Evolutionary conservation across 23 red algal species (phyloP), one percentile per base, ranked within the genome.

Genomic region (Cyanidium caldarium): DNA sequence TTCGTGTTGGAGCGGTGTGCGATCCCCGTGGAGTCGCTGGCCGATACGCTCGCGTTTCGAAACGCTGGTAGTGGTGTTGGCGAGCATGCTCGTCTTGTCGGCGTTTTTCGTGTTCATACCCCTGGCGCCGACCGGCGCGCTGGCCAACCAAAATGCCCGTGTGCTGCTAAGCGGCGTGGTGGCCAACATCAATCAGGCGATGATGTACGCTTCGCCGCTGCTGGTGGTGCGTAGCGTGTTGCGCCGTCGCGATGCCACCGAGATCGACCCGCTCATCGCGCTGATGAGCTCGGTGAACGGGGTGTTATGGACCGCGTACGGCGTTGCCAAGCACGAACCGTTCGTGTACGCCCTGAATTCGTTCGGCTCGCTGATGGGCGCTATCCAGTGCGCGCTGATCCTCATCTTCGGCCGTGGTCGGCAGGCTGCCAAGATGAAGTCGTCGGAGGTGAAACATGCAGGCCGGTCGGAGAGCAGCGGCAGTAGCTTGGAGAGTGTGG

Each of bases 271-370:
- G 0, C 23, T 17, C 38, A 31, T 75, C 16, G 46, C 45, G 36
- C 29, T 61, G 12, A 75, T 75, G 70, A 46, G 37, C 30, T 23
- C 26, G 33, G 42, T 75, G 12, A 75, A 75, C 58, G 70, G 70
- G 43, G 43, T 39, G 1, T 38, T 75, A 39, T 75, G 70, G 70
- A 75, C 70, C 37, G 35, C 58, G 2, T 75, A 75, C 40, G 70
- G 70, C 2, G 38, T 75, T 46, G 70, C 70, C 34, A 37, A 61
- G 1, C 14, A 28, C 35, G 70, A 75, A 39, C 70, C 70, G 0
- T 61, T 75, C 23, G 44, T 75, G 0, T 75, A 61, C 34, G 46
- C 44, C 7, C n/a, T 75, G 5, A 75, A 75, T 75, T 37, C 43
- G 1, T 56, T 75, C 36, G 70, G 70, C 15, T 34, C 70, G 19